A percentile compares a stretch with the other conserved stretches of the same genome.
Conservation (phyloP, 768 basidiomycete species). For the Phylloporus rhodoxanthus region DNA sequence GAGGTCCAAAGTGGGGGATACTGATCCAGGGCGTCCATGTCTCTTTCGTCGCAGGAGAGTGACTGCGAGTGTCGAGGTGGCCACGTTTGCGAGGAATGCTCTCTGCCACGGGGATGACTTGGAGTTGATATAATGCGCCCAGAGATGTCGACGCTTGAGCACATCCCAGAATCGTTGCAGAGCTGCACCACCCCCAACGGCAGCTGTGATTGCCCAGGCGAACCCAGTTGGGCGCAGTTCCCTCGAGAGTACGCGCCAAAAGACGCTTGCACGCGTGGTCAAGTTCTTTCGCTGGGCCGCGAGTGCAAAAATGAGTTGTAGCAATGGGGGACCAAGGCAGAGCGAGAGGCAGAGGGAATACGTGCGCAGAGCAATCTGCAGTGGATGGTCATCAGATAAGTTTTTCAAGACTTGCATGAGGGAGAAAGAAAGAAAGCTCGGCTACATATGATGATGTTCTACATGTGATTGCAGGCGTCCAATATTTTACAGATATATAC, state of each 20-base stretch:
- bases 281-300: constrained; percentile 23
- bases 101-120: constrained; percentile 39
- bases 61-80: constrained; percentile 55
- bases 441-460: no score
- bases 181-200: constrained; percentile 58
- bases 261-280: constrained; percentile 3
- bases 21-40: constrained; percentile 11
- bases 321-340: constrained; percentile 58
- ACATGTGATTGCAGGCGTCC: no score
- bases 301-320: constrained; percentile 45
- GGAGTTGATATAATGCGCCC: constrained; percentile 6
- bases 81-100: constrained; percentile 52
- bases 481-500: no score
- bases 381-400: constrained; percentile 41
- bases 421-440: no score
- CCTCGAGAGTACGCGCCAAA: constrained; percentile 40
- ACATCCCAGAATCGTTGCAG: constrained; percentile 43
- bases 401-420: neutral
- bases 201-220: constrained; percentile 58
- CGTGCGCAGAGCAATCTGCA: constrained; percentile 58
- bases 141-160: constrained; percentile 9
- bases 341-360: constrained; percentile 62
- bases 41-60: constrained; percentile 51
- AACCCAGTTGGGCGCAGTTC: constrained; percentile 62
- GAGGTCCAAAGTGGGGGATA: constrained; percentile 60